phyloP scores from a whole-genome alignment of 108 stramenopile genomes.

The Cyclotella baltica region DNA sequence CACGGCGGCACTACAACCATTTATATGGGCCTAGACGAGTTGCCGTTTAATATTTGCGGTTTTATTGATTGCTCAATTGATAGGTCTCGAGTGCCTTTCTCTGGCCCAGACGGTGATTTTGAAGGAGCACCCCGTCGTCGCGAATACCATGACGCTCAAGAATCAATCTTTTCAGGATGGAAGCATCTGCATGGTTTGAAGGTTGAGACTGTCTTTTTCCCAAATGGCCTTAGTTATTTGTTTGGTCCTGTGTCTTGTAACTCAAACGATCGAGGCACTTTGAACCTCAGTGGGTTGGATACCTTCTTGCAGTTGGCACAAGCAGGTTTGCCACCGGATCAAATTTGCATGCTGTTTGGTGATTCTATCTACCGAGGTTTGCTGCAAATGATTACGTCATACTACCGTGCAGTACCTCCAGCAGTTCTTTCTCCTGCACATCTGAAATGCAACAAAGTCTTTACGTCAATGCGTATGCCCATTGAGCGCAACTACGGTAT shows the following conservation, averaged over 20 bases:
- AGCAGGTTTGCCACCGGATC: not conserved
- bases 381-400: not conserved
- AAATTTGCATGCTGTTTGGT: not conserved
- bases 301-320: not conserved
- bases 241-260: constrained; percentile 15
- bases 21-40: not conserved
- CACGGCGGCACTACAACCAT: not conserved
- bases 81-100: not conserved
- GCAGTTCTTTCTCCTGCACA: not conserved
- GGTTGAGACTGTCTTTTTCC: constrained; percentile 13
- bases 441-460: not conserved
- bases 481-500: constrained; percentile 19
- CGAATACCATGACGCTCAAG: not conserved
- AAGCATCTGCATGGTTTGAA: constrained; percentile 22
- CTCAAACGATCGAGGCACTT: not conserved
- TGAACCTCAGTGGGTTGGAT: not conserved
- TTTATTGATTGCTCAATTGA: constrained; percentile 25
- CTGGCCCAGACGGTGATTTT: constrained; percentile 23
- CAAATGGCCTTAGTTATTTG: constrained; percentile 18
- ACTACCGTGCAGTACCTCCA: not conserved
- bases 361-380: not conserved
- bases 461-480: not conserved
- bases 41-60: constrained; percentile 8
- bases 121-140: not conserved
- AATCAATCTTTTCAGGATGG: constrained; percentile 4